Evolutionary conservation across 805 yeast species (phyloP).

Genomic region (Kodamaea hsintzibuensis): DNA sequence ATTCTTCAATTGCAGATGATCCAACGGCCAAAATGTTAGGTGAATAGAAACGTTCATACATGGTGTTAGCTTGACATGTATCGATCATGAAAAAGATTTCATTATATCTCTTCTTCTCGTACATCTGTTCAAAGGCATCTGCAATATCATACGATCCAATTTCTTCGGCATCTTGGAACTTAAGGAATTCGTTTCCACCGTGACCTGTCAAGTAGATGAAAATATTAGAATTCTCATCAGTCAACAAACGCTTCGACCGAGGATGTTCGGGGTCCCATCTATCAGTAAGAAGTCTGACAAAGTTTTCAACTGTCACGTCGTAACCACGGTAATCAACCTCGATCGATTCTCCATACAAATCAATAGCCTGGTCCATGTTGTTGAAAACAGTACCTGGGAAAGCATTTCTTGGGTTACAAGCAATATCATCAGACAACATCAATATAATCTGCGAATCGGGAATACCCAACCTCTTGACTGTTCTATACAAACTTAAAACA

Average conservation of each 20-base stretch:
- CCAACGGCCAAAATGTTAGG: constrained; percentile 94
- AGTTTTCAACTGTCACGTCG: constrained; percentile 97
- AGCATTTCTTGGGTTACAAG: constrained; percentile 94
- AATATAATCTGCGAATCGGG: constrained; percentile 97
- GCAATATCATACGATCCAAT: constrained; percentile 94
- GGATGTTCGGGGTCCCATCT: constrained; percentile 96
- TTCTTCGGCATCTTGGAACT: constrained; percentile 98
- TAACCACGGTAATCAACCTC: constrained; percentile 98
- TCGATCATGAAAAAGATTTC: constrained; percentile 97
- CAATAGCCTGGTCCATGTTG: constrained; percentile 88
- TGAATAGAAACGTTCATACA: constrained; percentile 89
- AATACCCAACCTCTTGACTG: constrained; percentile 92
- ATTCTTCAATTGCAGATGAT: constrained; percentile 81
- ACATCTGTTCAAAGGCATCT: constrained; percentile 96
- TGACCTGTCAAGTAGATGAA: constrained; percentile 97
- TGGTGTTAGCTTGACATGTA: constrained; percentile 98
- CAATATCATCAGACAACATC: constrained; percentile 95
- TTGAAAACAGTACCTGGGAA: constrained; percentile 96
- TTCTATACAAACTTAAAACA: constrained; percentile 88
- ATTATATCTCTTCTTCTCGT: constrained; percentile 91
- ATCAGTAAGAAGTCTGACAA: constrained; percentile 88
- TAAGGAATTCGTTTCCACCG: constrained; percentile 96
- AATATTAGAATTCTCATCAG: constrained; percentile 93
- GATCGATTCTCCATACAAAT: constrained; percentile 88
- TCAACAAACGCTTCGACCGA: constrained; percentile 80